Conservation (phyloP, 2,329 filamentous ascomycete genomes). For the Torrubiella hemipterigena region DNA sequence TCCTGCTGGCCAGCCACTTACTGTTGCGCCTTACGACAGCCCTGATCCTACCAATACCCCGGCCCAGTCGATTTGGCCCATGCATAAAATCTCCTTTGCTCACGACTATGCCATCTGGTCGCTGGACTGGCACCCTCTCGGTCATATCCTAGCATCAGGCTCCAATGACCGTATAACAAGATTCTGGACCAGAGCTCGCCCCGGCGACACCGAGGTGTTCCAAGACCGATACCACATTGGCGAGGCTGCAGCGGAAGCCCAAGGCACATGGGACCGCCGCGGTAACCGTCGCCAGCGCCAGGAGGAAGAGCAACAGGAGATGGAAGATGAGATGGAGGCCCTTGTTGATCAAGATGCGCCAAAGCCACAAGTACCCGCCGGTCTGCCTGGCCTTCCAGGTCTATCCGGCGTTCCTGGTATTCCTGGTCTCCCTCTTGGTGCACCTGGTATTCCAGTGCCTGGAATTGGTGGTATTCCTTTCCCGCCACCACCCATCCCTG, state of each 20-base stretch:
- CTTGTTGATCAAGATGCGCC: conserved; percentile 77
- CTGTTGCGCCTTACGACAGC: conserved; percentile 74
- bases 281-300: conserved; percentile 67
- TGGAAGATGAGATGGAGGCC: conserved; percentile 86
- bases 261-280: conserved; percentile 85
- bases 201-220: conserved; percentile 73
- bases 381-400: conserved; percentile 49
- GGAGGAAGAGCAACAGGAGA: conserved; percentile 87
- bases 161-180: conserved; percentile 94
- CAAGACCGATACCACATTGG: conserved; percentile 94
- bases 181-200: conserved; percentile 88
- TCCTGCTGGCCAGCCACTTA: conserved; percentile 58
- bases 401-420: conserved; percentile 29
- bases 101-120: conserved; percentile 97
- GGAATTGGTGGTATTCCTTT: conserved; percentile 29
- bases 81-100: conserved; percentile 74
- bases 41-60: conserved; percentile 68
- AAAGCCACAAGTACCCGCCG: conserved; percentile 29
- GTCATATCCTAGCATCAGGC: conserved; percentile 88
- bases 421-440: too few relatives aligned
- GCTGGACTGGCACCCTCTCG: conserved; percentile 92
- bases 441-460: too few relatives aligned
- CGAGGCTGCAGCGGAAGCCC: conserved; percentile 81
- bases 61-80: conserved; percentile 83
- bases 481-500: conserved; percentile 32